phyloP scores from a whole-genome alignment of 345 rosid species.

The Sisymbrium irio region DNA sequence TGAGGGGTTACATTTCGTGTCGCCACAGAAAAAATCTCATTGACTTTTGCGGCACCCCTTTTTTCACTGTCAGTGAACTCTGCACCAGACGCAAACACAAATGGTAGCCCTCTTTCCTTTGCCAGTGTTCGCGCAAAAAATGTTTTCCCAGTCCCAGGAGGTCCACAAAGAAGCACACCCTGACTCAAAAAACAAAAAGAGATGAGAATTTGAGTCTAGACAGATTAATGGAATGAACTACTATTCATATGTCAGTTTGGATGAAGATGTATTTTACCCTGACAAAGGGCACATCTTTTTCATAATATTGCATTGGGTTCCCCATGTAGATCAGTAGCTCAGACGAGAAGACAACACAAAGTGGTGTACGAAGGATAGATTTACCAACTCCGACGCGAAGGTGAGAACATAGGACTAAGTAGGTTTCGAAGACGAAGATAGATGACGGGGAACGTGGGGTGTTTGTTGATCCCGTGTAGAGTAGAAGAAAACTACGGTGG shows the following conservation, averaged over 20 bases:
- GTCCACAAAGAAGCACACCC: slow-evolving; percentile 98
- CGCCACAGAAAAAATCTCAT: slow-evolving; percentile 87
- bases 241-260: slow-evolving; percentile 6
- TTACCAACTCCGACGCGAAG: too few relatives aligned
- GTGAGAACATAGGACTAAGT: too few relatives aligned
- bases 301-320: slow-evolving; percentile 91
- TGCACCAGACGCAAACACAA: slow-evolving; percentile 96
- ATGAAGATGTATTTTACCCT: slow-evolving; percentile 55
- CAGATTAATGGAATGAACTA: slow-evolving; percentile 1
- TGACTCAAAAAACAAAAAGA: slow-evolving; percentile 34
- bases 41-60: slow-evolving; percentile 85
- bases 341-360: too few relatives aligned
- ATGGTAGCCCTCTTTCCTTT: slow-evolving; percentile 93
- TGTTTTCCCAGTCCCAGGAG: slow-evolving; percentile 99
- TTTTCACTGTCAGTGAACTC: slow-evolving; percentile 93
- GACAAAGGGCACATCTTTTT: slow-evolving; percentile 78
- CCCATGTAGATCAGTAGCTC: slow-evolving; percentile 94
- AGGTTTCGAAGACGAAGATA: too few relatives aligned
- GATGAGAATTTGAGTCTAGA: background rate
- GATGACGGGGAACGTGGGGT: too few relatives aligned
- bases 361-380: too few relatives aligned
- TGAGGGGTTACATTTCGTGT: slow-evolving; percentile 75
- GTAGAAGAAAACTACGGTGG: too few relatives aligned
- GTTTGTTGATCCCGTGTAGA: too few relatives aligned
- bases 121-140: slow-evolving; percentile 95